Evolutionary conservation across 192 early-diverging fungal species (phyloP).

Genomic region (Coemansia sp.): DNA sequence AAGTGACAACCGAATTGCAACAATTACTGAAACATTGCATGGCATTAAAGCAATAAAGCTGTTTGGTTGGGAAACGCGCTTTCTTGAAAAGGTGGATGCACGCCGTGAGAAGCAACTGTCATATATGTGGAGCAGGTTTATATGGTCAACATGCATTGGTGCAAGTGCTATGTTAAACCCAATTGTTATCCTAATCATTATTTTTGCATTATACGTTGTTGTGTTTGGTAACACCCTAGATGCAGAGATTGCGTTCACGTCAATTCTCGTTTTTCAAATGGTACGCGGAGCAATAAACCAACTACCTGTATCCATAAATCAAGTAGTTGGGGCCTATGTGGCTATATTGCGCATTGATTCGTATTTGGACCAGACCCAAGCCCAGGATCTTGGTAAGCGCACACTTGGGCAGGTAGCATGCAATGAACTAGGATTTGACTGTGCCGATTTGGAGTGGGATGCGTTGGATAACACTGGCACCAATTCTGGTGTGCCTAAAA

Average conservation of each 20-base stretch:
- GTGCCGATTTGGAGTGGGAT: not conserved
- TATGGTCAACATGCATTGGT: slow-evolving; percentile 55
- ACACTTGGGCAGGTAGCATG: not conserved
- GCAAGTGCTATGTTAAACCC: slow-evolving; percentile 60
- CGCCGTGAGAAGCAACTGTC: slow-evolving; percentile 63
- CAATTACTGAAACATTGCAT: slow-evolving; percentile 13
- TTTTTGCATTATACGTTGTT: slow-evolving; percentile 59
- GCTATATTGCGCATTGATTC: slow-evolving; percentile 70
- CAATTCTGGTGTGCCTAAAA: no score
- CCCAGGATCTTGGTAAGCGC: slow-evolving; percentile 56
- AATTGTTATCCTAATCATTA: slow-evolving; percentile 62
- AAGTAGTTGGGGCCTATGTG: slow-evolving; percentile 61
- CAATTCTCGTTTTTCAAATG: slow-evolving; percentile 69
- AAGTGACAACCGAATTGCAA: slow-evolving; percentile 72
- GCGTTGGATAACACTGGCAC: slow-evolving; percentile 13
- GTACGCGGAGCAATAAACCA: slow-evolving; percentile 63
- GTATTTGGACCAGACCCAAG: slow-evolving; percentile 74
- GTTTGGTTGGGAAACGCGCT: no score
- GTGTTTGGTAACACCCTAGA: slow-evolving; percentile 48
- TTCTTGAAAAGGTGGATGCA: no score
- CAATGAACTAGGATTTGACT: slow-evolving; percentile 8
- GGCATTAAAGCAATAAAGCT: no score
- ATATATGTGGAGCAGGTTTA: slow-evolving; percentile 53
- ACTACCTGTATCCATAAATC: slow-evolving; percentile 60
- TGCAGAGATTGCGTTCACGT: slow-evolving; percentile 60